These are phyloP conservation scores for Chaetothyriales sp. DNA, from an alignment of 2,329 filamentous ascomycete species.

Conservation along the genomic window DNA sequence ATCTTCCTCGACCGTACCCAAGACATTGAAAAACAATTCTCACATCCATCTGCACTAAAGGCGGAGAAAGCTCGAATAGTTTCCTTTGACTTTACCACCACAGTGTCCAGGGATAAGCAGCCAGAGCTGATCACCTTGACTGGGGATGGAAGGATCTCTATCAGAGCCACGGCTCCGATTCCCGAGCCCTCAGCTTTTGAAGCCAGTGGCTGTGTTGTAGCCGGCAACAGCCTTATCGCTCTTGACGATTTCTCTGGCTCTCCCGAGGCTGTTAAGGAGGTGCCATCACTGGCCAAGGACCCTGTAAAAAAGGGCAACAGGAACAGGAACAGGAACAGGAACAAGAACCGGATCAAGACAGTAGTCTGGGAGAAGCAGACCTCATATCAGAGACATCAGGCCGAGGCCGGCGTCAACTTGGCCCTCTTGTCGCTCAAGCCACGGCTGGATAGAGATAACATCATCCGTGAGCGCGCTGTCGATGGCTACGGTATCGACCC, in stretches of 20 bases:
- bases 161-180: constrained; percentile 24
- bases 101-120: constrained; percentile 26
- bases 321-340: neutral
- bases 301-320: neutral
- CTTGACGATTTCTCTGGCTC: constrained; percentile 1
- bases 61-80: constrained; percentile 37
- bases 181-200: constrained; percentile 8
- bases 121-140: constrained; percentile 39
- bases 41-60: constrained; percentile 29
- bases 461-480: constrained; percentile 30
- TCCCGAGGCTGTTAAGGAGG: constrained; percentile 5
- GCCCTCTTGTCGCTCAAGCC: neutral
- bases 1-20: constrained; percentile 33
- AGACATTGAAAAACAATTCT: constrained; percentile 31
- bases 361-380: neutral
- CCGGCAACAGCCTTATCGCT: neutral
- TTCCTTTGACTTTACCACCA: constrained; percentile 46
- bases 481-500: constrained; percentile 41
- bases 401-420: neutral
- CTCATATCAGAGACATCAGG: neutral
- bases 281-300: constrained; percentile 12
- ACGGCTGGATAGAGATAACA: constrained; percentile 9
- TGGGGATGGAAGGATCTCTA: constrained; percentile 35
- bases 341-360: neutral
- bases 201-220: neutral